Conservation (phyloP, 2,329 filamentous ascomycete genomes). For the Penicillium sp. region DNA sequence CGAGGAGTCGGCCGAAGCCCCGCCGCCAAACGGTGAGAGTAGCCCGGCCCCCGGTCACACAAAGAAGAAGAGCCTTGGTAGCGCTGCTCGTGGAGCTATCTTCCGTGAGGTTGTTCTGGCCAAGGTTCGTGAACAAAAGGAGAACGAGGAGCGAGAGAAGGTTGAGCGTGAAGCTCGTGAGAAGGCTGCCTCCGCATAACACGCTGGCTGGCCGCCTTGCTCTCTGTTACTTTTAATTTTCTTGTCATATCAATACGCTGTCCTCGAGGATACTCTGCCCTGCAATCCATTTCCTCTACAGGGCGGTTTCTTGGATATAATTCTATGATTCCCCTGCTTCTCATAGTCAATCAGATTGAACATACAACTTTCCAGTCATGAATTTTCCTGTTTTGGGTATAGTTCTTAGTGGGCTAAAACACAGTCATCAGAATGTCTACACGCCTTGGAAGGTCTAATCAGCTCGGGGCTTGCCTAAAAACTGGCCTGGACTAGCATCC, state of each 20-base stretch:
- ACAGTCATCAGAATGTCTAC: too few species aligned
- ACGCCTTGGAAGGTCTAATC: too few species aligned
- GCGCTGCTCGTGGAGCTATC: conserved; percentile 68
- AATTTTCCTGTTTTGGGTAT: neutral
- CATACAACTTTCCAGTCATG: neutral
- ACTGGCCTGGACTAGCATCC: too few species aligned
- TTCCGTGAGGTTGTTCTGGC: conserved; percentile 93
- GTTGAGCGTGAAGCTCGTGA: conserved; percentile 60
- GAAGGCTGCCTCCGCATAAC: conserved; percentile 31
- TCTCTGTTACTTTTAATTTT: conserved; percentile 5
- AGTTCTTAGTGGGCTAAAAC: neutral
- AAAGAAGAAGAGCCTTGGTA: conserved; percentile 57
- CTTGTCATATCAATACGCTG: conserved; percentile 8
- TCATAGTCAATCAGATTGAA: conserved; percentile 17
- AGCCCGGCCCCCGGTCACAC: conserved; percentile 21
- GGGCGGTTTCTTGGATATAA: conserved; percentile 30
- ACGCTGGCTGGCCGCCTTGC: neutral
- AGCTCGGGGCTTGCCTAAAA: too few species aligned
- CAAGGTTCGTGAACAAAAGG: conserved; percentile 90
- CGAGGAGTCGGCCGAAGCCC: conserved; percentile 35
- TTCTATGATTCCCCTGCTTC: conserved; percentile 34
- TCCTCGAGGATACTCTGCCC: conserved; percentile 8
- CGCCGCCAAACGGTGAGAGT: conserved; percentile 24
- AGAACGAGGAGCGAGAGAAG: conserved; percentile 74
- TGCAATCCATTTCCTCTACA: conserved; percentile 12